Conservation (phyloP, 768 basidiomycete genomes). For the Dacryopinax primogenitus region DNA sequence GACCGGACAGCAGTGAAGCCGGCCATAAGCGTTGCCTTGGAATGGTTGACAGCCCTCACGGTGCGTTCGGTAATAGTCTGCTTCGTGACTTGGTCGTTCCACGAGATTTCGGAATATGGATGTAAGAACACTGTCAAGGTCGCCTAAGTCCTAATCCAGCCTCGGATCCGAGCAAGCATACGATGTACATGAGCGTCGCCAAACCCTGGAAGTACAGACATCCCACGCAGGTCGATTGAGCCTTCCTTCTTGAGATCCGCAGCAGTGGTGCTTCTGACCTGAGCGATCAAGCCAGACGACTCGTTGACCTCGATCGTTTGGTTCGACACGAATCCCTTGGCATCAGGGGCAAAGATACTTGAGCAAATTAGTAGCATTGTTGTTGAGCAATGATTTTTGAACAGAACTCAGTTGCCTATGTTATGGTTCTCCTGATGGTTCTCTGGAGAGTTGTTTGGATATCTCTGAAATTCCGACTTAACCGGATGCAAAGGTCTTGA, state of each 20-base stretch:
- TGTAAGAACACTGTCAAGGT: conserved; percentile 42
- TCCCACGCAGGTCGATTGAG: conserved; percentile 30
- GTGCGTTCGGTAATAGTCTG: conserved; percentile 48
- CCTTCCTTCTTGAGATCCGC: background rate
- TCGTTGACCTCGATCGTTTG: background rate
- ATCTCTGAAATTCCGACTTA: background rate
- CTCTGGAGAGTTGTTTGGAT: background rate
- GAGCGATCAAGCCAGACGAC: background rate
- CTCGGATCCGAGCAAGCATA: conserved; percentile 22
- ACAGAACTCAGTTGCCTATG: background rate
- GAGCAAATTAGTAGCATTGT: background rate
- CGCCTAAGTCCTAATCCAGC: background rate
- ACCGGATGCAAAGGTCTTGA: background rate
- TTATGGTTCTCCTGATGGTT: background rate
- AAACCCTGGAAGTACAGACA: conserved; percentile 45
- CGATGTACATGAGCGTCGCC: conserved; percentile 47
- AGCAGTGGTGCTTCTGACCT: background rate
- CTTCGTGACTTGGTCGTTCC: conserved; percentile 49
- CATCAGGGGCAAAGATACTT: background rate
- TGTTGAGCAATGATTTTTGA: background rate
- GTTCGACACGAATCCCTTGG: background rate
- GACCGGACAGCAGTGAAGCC: conserved; percentile 54
- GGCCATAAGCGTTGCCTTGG: conserved; percentile 42
- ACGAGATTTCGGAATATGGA: conserved; percentile 45
- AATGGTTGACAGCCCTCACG: conserved; percentile 48